phyloP scores from a whole-genome alignment of 441 rosid genomes.

The Melastoma candidum region DNA sequence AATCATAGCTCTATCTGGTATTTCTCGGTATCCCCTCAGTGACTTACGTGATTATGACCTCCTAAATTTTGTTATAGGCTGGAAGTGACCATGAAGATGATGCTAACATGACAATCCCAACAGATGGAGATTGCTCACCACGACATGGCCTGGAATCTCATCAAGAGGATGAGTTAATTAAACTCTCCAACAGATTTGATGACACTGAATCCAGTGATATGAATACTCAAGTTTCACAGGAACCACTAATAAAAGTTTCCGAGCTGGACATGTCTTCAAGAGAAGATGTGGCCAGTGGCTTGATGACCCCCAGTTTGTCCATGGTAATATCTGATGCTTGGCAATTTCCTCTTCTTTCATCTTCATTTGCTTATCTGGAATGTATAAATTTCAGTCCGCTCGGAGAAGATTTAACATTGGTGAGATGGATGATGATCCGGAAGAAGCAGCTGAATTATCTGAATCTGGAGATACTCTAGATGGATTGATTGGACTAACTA shows the following conservation, averaged over 20 bases:
- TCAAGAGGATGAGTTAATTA: slow-evolving; percentile 20
- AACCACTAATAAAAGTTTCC: slow-evolving; percentile 18
- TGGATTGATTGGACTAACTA: slow-evolving; percentile 19
- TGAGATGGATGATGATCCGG: slow-evolving; percentile 12
- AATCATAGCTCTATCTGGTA: no score
- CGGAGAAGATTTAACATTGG: slow-evolving; percentile 11
- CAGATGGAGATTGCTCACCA: slow-evolving; percentile 16
- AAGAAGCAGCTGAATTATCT: slow-evolving; percentile 10
- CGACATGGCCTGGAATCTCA: slow-evolving; percentile 5
- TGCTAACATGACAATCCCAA: slow-evolving; percentile 17
- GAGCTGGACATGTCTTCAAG: slow-evolving; percentile 16
- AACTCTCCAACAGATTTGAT: slow-evolving; percentile 14
- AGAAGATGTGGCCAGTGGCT: slow-evolving; percentile 14
- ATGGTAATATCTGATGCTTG: slow-evolving; percentile 26
- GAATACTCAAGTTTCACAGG: slow-evolving; percentile 21
- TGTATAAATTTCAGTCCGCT: slow-evolving; percentile 21
- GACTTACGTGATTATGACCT: no score
- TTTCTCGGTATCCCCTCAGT: no score
- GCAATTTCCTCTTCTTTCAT: slow-evolving; percentile 7
- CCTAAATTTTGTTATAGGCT: slow-evolving; percentile 22
- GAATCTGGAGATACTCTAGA: slow-evolving; percentile 12
- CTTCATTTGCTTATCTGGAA: slow-evolving; percentile 10
- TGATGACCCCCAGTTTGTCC: slow-evolving; percentile 24
- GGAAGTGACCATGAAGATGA: slow-evolving; percentile 26
- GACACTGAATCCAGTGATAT: slow-evolving; percentile 17